Conservation (phyloP, 73 alveolate species). For the Paramecium octaurelia region DNA sequence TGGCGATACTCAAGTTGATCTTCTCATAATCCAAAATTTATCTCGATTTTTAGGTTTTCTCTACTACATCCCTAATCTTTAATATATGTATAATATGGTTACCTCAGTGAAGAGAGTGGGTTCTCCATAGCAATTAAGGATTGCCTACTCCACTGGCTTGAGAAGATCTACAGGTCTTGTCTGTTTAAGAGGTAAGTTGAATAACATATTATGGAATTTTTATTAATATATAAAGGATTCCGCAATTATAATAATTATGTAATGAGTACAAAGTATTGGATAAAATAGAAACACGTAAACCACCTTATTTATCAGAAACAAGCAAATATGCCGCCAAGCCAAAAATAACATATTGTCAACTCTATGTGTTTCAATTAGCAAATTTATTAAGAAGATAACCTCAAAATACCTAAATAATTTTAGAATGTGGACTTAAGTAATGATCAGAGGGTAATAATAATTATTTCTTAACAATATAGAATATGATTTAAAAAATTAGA, state of each 20-base stretch:
- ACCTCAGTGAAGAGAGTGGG: neutral
- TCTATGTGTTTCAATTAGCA: neutral
- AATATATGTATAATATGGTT: neutral
- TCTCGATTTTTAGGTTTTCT: neutral
- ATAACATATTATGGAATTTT: slow-evolving; percentile 40
- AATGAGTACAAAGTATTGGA: slow-evolving; percentile 1
- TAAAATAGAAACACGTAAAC: neutral
- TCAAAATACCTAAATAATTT: too few relatives aligned
- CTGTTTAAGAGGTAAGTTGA: slow-evolving; percentile 36
- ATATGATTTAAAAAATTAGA: neutral
- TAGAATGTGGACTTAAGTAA: too few relatives aligned
- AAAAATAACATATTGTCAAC: neutral
- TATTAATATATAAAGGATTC: slow-evolving; percentile 39
- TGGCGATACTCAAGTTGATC: slow-evolving; percentile 18
- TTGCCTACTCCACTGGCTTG: neutral
- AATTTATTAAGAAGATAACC: too few relatives aligned
- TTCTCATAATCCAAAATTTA: neutral
- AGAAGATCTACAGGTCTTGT: neutral
- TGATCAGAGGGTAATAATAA: neutral
- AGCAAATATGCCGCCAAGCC: neutral
- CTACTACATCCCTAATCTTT: neutral
- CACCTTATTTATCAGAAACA: neutral
- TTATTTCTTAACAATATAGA: neutral
- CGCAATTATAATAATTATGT: slow-evolving; percentile 17
- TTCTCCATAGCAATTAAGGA: neutral